These are phyloP conservation scores for Periconia digitata DNA, from an alignment of 2,329 filamentous ascomycete species.

Conservation along the genomic window DNA sequence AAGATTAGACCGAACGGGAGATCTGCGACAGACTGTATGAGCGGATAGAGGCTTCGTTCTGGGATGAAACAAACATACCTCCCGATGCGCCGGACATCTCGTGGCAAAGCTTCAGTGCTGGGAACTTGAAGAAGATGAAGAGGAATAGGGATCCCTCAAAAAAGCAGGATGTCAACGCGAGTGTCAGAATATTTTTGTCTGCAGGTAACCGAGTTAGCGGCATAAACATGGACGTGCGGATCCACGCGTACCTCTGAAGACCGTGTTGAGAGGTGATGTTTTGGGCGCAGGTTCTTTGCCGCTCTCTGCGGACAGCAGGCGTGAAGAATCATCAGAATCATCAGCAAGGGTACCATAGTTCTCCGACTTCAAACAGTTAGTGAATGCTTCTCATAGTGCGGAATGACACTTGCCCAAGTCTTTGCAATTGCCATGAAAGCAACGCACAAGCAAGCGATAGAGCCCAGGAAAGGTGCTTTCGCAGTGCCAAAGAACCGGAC, in stretches of 20 bases:
- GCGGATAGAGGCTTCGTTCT: neutral
- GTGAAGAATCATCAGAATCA: constrained; percentile 18
- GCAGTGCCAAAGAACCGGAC: constrained; percentile 53
- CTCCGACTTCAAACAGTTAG: constrained; percentile 45
- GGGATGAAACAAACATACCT: constrained; percentile 20
- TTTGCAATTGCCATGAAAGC: constrained; percentile 52
- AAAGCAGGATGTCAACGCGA: constrained; percentile 57
- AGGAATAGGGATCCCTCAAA: constrained; percentile 66
- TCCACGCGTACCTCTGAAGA: constrained; percentile 20
- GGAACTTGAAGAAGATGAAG: constrained; percentile 65
- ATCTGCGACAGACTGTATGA: constrained; percentile 18
- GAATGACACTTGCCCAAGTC: constrained; percentile 51
- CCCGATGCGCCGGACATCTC: constrained; percentile 28
- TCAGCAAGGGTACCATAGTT: constrained; percentile 49
- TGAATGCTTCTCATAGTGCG: neutral
- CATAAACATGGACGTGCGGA: neutral
- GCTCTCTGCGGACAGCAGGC: constrained; percentile 30
- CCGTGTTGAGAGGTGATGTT: constrained; percentile 25
- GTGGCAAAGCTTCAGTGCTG: constrained; percentile 50
- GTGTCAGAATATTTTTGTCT: constrained; percentile 54
- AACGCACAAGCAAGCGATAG: constrained; percentile 46
- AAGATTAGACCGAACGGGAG: constrained; percentile 57
- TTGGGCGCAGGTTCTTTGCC: constrained; percentile 19
- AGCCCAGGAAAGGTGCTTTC: constrained; percentile 55
- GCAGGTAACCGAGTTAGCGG: constrained; percentile 8